Evolutionary conservation across 1,284 basidiomycete species (phyloP).

Genomic region (Earliella scabrosa): DNA sequence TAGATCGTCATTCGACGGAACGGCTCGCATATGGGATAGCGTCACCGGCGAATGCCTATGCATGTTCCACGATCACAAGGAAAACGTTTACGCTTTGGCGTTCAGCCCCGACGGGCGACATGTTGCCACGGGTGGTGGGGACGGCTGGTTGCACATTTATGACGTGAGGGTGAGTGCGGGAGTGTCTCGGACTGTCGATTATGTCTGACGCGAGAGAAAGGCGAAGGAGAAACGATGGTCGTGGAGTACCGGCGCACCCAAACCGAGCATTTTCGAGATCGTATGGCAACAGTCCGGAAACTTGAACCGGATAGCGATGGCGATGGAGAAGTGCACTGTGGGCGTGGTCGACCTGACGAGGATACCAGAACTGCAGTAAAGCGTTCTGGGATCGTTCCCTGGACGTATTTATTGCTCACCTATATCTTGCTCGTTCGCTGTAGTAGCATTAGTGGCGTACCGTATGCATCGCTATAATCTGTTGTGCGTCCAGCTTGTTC

Average conservation of each 20-base stretch:
- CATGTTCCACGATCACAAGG: slow-evolving; percentile 67
- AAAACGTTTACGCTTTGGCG: slow-evolving; percentile 66
- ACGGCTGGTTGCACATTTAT: slow-evolving; percentile 65
- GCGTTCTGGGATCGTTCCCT: not conserved
- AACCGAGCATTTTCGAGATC: slow-evolving; percentile 66
- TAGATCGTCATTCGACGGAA: slow-evolving; percentile 78
- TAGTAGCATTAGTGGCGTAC: slow-evolving; percentile 1
- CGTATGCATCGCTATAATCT: not conserved
- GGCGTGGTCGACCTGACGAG: slow-evolving; percentile 57
- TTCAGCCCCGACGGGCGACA: slow-evolving; percentile 70
- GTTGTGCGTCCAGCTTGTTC: too few relatives aligned
- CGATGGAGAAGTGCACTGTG: slow-evolving; percentile 57
- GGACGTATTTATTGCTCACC: slow-evolving; percentile 19
- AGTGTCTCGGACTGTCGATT: not conserved
- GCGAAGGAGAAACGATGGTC: slow-evolving; percentile 54
- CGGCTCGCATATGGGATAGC: slow-evolving; percentile 79
- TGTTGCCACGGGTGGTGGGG: slow-evolving; percentile 63
- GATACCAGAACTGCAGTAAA: slow-evolving; percentile 41
- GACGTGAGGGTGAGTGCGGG: slow-evolving; percentile 44
- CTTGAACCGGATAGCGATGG: slow-evolving; percentile 60
- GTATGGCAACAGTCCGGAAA: slow-evolving; percentile 57
- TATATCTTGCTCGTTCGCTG: slow-evolving; percentile 4
- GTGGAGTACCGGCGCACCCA: slow-evolving; percentile 55
- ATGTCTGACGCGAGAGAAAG: slow-evolving; percentile 32
- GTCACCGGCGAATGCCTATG: slow-evolving; percentile 73